Conservation (phyloP, 306 rosid genomes). For the Boehmeria nivea region DNA sequence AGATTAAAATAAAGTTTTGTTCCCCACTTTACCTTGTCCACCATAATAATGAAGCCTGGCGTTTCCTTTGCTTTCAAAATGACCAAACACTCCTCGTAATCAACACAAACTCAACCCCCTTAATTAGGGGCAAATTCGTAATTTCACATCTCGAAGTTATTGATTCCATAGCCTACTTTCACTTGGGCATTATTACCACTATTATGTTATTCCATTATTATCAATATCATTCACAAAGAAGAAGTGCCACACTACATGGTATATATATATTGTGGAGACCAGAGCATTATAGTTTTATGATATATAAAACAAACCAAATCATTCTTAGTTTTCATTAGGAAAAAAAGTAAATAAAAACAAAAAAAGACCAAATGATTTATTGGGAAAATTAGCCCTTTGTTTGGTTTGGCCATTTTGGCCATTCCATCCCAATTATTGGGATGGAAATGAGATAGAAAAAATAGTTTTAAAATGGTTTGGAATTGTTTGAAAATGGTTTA, state of each 20-base stretch:
- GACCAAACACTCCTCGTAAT: conserved; percentile 4
- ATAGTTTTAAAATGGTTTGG: no score
- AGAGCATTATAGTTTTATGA: no score
- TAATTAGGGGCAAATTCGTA: conserved; percentile 9
- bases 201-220: background rate
- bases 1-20: conserved; percentile 39
- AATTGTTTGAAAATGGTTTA: no score
- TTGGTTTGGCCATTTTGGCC: no score
- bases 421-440: no score
- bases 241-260: background rate
- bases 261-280: no score
- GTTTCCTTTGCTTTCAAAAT: conserved; percentile 15
- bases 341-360: background rate
- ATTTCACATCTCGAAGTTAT: background rate
- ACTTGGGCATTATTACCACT: background rate
- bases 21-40: conserved; percentile 48
- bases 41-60: conserved; percentile 28
- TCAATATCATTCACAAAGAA: background rate
- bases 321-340: background rate
- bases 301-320: background rate
- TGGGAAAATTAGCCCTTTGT: no score
- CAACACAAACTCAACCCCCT: no score
- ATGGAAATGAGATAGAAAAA: no score
- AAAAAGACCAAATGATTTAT: background rate
- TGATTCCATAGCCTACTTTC: background rate